These are phyloP conservation scores for Mucuna pruriens DNA, from an alignment of 306 rosid species.

Conservation along the genomic window DNA sequence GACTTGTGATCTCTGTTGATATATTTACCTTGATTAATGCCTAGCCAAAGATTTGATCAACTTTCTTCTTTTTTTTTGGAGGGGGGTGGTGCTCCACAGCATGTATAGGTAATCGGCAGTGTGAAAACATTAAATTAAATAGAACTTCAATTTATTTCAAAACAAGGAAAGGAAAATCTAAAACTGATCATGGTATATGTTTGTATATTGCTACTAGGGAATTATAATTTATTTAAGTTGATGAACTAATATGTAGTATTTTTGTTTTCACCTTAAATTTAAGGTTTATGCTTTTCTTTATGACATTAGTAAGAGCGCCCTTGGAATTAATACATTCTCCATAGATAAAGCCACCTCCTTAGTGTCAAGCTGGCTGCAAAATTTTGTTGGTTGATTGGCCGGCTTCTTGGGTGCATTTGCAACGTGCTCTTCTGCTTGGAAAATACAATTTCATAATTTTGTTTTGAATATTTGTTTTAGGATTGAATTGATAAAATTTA, in stretches of 20 bases:
- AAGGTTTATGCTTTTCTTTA: neutral
- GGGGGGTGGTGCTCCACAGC: neutral
- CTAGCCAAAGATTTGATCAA: neutral
- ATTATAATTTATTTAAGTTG: neutral
- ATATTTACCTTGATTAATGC: neutral
- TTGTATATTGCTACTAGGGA: neutral
- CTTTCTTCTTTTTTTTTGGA: neutral
- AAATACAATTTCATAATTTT: neutral
- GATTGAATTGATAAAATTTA: slow-evolving; percentile 11
- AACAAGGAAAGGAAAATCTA: neutral
- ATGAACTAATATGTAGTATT: neutral
- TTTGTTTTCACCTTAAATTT: slow-evolving; percentile 15
- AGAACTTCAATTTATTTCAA: neutral
- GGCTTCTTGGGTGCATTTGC: neutral
- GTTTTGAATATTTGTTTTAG: neutral
- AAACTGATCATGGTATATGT: neutral
- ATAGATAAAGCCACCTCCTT: neutral
- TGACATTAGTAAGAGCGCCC: neutral
- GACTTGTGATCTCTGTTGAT: neutral
- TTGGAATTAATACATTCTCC: neutral
- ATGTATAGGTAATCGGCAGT: neutral
- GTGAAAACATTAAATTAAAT: neutral
- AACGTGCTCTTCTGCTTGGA: neutral
- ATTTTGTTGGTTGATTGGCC: neutral
- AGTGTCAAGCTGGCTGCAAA: neutral